A percentile compares a stretch with the other conserved stretches of the same genome.
Conservation (phyloP, 2,329 filamentous ascomycete genomes). For the Clarireedia homoeocarpa region DNA sequence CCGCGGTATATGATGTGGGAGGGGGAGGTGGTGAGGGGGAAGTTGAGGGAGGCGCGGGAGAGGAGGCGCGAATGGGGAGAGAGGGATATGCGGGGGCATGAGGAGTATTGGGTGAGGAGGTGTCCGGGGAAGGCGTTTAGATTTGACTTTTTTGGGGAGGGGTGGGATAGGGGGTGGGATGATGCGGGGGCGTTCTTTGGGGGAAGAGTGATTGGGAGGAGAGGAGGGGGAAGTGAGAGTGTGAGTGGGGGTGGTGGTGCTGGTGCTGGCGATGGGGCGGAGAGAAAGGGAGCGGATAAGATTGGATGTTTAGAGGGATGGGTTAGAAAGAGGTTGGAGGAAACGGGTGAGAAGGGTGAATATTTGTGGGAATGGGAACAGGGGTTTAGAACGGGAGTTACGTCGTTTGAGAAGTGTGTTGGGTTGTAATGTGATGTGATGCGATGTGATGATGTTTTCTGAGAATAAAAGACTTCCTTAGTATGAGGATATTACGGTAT, state of each 20-base stretch:
- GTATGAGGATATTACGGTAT: too few species aligned
- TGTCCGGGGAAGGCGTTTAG: constrained; percentile 39
- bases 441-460: background rate
- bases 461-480: too few species aligned
- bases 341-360: constrained; percentile 39
- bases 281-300: constrained; percentile 36
- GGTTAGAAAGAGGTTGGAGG: constrained; percentile 45
- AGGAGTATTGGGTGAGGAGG: constrained; percentile 41
- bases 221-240: constrained; percentile 27
- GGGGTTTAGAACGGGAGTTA: constrained; percentile 31
- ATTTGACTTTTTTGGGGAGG: constrained; percentile 46
- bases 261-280: background rate
- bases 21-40: constrained; percentile 30
- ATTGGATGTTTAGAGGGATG: constrained; percentile 52
- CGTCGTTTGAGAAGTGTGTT: constrained; percentile 27
- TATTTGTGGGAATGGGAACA: constrained; percentile 36
- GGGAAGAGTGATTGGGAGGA: constrained; percentile 23
- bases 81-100: constrained; percentile 36
- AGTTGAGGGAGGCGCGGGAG: constrained; percentile 34
- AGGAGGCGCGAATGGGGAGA: constrained; percentile 31
- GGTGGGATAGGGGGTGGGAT: constrained; percentile 48
- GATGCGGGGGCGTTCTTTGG: constrained; percentile 46
- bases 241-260: constrained; percentile 10
- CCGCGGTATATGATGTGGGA: constrained; percentile 33
- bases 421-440: background rate